phyloP scores from a whole-genome alignment of 306 rosid species.

The Cicer cuneatum region DNA sequence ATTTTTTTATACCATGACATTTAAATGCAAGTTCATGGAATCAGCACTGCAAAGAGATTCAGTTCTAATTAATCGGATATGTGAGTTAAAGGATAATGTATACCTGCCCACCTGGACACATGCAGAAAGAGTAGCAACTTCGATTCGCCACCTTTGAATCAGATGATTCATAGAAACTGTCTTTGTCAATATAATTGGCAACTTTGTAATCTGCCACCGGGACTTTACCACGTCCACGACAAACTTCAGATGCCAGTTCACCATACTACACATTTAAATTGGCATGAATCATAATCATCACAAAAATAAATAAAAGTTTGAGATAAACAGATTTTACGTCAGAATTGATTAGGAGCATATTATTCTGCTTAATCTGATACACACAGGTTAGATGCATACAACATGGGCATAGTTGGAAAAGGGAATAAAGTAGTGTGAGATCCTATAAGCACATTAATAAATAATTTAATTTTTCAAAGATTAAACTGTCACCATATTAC shows the following conservation, averaged over 20 bases:
- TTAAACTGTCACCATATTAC: background rate
- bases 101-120: slow-evolving; percentile 99
- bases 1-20: slow-evolving; percentile 4
- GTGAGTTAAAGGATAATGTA: slow-evolving; percentile 40
- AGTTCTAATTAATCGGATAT: slow-evolving; percentile 38
- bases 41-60: slow-evolving; percentile 30
- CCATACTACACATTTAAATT: slow-evolving; percentile 67
- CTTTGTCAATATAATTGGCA: slow-evolving; percentile 62
- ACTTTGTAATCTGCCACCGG: slow-evolving; percentile 98
- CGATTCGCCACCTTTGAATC: slow-evolving; percentile 54
- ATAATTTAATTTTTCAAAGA: background rate
- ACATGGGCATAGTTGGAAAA: background rate
- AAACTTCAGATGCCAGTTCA: slow-evolving; percentile 83
- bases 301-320: slow-evolving; percentile 26
- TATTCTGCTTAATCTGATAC: background rate
- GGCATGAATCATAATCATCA: slow-evolving; percentile 35
- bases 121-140: slow-evolving; percentile 95
- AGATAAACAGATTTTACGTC: slow-evolving; percentile 30
- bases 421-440: background rate
- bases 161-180: slow-evolving; percentile 45
- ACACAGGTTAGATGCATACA: slow-evolving; percentile 2
- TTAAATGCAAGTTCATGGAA: slow-evolving; percentile 9
- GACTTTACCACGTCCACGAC: slow-evolving; percentile 84
- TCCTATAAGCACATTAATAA: background rate
- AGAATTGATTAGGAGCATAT: slow-evolving; percentile 17